Percentiles rank a stretch among this genome's conserved stretches.
Conservation (phyloP, 2,329 filamentous ascomycete genomes). For the Monilinia vaccinii-corymbosi region DNA sequence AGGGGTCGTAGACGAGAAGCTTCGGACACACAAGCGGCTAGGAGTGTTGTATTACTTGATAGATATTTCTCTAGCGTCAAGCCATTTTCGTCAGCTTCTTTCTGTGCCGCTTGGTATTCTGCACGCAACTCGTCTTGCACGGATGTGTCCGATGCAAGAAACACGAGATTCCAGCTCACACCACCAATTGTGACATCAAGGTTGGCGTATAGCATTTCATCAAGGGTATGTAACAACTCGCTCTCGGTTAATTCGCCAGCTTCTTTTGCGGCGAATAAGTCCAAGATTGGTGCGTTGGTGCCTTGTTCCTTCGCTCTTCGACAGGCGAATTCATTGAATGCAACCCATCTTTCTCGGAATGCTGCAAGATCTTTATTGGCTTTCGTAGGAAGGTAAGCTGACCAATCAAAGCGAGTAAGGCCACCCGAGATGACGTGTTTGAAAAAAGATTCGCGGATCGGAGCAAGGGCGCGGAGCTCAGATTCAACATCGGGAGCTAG, state of each 20-base stretch:
- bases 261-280: slow-evolving; percentile 18
- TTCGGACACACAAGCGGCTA: slow-evolving; percentile 33
- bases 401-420: slow-evolving; percentile 24
- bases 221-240: slow-evolving; percentile 35
- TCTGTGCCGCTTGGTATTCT: not conserved
- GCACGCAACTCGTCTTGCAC: slow-evolving; percentile 22
- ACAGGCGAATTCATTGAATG: slow-evolving; percentile 29
- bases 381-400: slow-evolving; percentile 25
- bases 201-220: slow-evolving; percentile 39
- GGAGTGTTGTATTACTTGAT: slow-evolving; percentile 20
- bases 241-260: slow-evolving; percentile 22
- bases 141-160: slow-evolving; percentile 32
- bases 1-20: slow-evolving; percentile 21
- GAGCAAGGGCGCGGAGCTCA: slow-evolving; percentile 22
- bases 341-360: slow-evolving; percentile 28
- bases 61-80: slow-evolving; percentile 22
- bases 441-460: slow-evolving; percentile 30
- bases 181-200: slow-evolving; percentile 38
- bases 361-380: slow-evolving; percentile 23
- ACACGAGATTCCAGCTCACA: slow-evolving; percentile 36
- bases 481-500: slow-evolving; percentile 21
- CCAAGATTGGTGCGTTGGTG: not conserved
- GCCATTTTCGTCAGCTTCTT: not conserved
- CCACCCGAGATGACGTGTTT: slow-evolving; percentile 31
- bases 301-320: slow-evolving; percentile 8